Evolutionary conservation across 345 rosid genomes (phyloP).

Genomic region (Eutrema heterophyllum): DNA sequence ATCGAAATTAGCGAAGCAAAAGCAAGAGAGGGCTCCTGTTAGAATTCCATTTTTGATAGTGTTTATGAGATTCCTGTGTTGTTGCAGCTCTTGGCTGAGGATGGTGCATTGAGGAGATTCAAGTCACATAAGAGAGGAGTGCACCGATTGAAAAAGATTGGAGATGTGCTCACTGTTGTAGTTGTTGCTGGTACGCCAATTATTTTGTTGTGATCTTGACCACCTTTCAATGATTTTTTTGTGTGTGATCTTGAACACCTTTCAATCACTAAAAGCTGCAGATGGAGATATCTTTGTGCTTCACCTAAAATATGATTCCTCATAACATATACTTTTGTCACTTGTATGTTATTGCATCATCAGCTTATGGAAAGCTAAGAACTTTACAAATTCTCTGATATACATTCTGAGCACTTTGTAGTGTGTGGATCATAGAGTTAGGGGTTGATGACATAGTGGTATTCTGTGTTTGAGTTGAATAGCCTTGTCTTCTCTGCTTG

Average conservation of each 20-base stretch:
- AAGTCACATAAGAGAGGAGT: slow-evolving; percentile 74
- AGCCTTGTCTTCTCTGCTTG: not conserved
- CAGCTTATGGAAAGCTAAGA: not conserved
- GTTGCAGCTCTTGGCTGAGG: slow-evolving; percentile 77
- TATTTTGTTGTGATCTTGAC: not conserved
- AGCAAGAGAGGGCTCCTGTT: not conserved
- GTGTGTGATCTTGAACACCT: not conserved
- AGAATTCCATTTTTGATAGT: not conserved
- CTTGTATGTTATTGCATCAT: not conserved
- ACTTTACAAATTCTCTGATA: not conserved
- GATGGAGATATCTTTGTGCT: not conserved
- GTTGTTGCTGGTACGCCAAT: slow-evolving; percentile 58
- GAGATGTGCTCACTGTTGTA: slow-evolving; percentile 78
- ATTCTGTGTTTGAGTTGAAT: not conserved
- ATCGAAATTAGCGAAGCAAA: not conserved
- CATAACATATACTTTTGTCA: not conserved
- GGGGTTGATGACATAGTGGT: not conserved
- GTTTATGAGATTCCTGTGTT: not conserved
- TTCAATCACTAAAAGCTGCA: not conserved
- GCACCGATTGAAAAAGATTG: slow-evolving; percentile 48
- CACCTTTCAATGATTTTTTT: not conserved
- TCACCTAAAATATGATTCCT: not conserved
- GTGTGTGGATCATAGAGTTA: not conserved
- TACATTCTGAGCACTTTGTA: not conserved
- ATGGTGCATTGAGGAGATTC: slow-evolving; percentile 65